A percentile compares a stretch with the other conserved stretches of the same genome.
These are phyloP conservation scores for Arthrobotrys sinensis DNA, from an alignment of 2,329 filamentous ascomycete species.

Conservation along the genomic window DNA sequence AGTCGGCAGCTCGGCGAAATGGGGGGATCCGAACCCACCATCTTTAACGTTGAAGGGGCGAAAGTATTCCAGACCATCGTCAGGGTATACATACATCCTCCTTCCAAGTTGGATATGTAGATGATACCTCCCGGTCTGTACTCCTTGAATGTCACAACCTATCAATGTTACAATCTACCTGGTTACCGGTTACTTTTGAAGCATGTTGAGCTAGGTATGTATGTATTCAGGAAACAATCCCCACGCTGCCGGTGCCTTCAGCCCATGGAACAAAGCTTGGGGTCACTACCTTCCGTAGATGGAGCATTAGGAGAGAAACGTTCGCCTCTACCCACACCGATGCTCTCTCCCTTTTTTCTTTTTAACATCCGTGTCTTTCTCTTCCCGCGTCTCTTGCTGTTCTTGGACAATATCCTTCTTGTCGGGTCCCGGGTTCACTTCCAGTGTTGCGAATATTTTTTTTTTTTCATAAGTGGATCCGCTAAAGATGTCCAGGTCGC, in stretches of 20 bases:
- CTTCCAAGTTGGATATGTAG: slow-evolving; percentile 47
- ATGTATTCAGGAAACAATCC: slow-evolving; percentile 23
- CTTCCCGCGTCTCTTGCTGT: slow-evolving; percentile 54
- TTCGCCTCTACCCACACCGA: slow-evolving; percentile 44
- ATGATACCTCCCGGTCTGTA: slow-evolving; percentile 33
- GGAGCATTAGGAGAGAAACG: slow-evolving; percentile 57
- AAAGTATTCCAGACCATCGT: slow-evolving; percentile 27
- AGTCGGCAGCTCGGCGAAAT: slow-evolving; percentile 20
- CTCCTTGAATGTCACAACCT: slow-evolving; percentile 15
- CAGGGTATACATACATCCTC: slow-evolving; percentile 35
- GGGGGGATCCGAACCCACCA: background rate
- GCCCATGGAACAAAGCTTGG: slow-evolving; percentile 14
- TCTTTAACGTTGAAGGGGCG: slow-evolving; percentile 2
- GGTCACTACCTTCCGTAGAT: slow-evolving; percentile 52
- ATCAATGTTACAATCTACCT: slow-evolving; percentile 42
- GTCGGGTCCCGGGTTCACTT: slow-evolving; percentile 62
- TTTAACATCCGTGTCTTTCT: slow-evolving; percentile 40
- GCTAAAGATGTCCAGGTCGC: slow-evolving; percentile 61
- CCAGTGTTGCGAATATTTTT: slow-evolving; percentile 61
- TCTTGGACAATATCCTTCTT: slow-evolving; percentile 47
- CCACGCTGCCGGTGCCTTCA: slow-evolving; percentile 14
- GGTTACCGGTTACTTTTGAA: slow-evolving; percentile 37
- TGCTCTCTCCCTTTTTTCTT: slow-evolving; percentile 38
- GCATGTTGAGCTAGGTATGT: slow-evolving; percentile 18
- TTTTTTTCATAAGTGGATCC: slow-evolving; percentile 62